Percentiles rank a stretch among this genome's conserved stretches.
Conservation (phyloP, 805 yeast genomes). For the Candida methanosorbosa region DNA sequence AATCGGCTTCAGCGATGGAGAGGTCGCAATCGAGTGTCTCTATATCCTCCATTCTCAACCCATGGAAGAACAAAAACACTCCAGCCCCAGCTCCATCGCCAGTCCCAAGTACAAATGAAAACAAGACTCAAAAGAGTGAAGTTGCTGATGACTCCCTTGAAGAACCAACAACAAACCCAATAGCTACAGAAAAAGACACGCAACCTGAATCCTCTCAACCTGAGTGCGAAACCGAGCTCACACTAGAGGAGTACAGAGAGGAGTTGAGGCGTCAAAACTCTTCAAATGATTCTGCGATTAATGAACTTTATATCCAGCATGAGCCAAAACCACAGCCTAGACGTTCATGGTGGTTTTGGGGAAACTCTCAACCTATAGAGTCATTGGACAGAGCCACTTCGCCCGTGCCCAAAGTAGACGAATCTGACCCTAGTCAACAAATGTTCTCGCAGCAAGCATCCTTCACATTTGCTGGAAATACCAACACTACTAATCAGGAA, state of each 20-base stretch:
- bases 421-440: background rate
- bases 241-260: conserved; percentile 17
- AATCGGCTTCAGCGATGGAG: too few species aligned
- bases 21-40: conserved; percentile 14
- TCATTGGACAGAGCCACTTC: too few species aligned
- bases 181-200: background rate
- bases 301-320: too few species aligned
- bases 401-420: too few species aligned
- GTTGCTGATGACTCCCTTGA: too few species aligned
- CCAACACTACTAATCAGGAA: too few species aligned
- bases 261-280: conserved; percentile 8
- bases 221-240: conserved; percentile 6
- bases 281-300: background rate
- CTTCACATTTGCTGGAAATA: too few species aligned
- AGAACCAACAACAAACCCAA: too few species aligned
- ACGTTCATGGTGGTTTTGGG: conserved; percentile 2
- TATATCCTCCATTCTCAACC: conserved; percentile 8
- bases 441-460: too few species aligned
- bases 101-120: background rate
- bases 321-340: too few species aligned
- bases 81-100: background rate
- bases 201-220: background rate
- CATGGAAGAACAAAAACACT: background rate
- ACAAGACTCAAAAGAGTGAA: too few species aligned
- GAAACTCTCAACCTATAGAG: too few species aligned